phyloP scores from a whole-genome alignment of 1,139 yeast genomes.

The Hyphopichia khmerensis region DNA sequence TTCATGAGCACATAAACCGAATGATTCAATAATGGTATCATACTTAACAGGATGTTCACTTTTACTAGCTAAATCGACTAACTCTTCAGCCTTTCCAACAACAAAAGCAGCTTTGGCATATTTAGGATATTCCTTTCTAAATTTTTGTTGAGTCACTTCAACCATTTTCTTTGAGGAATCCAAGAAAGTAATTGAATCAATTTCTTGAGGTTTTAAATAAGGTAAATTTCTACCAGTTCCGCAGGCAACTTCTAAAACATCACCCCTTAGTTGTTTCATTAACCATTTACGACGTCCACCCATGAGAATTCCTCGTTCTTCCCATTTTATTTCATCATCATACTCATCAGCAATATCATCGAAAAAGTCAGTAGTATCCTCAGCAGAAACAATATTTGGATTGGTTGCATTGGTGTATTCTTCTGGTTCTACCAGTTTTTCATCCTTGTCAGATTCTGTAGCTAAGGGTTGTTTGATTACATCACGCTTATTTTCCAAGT shows the following conservation, averaged over 20 bases:
- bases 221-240: slow-evolving; percentile 95
- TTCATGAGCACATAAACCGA: slow-evolving; percentile 93
- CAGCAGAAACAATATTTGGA: slow-evolving; percentile 56
- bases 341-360: slow-evolving; percentile 77
- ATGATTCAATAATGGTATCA: slow-evolving; percentile 90
- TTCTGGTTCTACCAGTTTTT: neutral
- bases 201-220: slow-evolving; percentile 58
- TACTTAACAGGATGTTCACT: slow-evolving; percentile 52
- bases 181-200: slow-evolving; percentile 75
- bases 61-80: slow-evolving; percentile 52
- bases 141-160: slow-evolving; percentile 75
- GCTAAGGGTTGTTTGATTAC: slow-evolving; percentile 4
- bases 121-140: slow-evolving; percentile 61
- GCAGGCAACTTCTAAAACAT: slow-evolving; percentile 89
- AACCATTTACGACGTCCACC: slow-evolving; percentile 83
- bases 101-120: slow-evolving; percentile 79
- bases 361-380: slow-evolving; percentile 82
- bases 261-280: slow-evolving; percentile 78
- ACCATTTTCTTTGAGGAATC: slow-evolving; percentile 88
- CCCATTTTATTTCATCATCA: slow-evolving; percentile 81
- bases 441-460: neutral
- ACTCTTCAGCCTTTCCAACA: slow-evolving; percentile 88
- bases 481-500: slow-evolving; percentile 22
- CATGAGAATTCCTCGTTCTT: slow-evolving; percentile 79
- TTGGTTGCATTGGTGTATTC: slow-evolving; percentile 28